phyloP scores from a whole-genome alignment of 1,284 basidiomycete species.

The Heterobasidion annosum region DNA sequence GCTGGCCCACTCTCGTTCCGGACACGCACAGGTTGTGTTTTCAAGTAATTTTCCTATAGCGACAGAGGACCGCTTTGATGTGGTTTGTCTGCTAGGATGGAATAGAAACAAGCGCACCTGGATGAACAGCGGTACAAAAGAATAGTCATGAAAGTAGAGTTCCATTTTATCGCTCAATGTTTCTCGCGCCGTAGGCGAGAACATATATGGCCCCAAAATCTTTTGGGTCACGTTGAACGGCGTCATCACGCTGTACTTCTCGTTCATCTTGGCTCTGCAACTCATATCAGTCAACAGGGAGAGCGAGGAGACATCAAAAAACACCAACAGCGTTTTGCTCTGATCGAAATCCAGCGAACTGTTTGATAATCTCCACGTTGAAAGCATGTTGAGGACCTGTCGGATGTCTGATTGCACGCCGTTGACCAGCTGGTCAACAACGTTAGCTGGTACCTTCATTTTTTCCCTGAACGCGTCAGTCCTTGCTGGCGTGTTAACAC shows the following conservation, averaged over 20 bases:
- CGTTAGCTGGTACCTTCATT: constrained; percentile 84
- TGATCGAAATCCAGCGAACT: constrained; percentile 84
- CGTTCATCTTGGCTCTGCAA: constrained; percentile 75
- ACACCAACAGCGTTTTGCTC: constrained; percentile 74
- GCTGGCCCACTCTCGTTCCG: constrained; percentile 55
- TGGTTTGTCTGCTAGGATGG: neutral
- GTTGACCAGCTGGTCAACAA: constrained; percentile 85
- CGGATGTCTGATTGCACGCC: constrained; percentile 94
- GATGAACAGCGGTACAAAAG: constrained; percentile 91
- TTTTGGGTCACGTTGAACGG: constrained; percentile 86
- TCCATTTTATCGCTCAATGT: constrained; percentile 91
- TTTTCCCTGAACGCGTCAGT: constrained; percentile 59
- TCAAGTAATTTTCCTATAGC: constrained; percentile 83
- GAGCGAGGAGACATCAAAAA: neutral
- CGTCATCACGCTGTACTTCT: constrained; percentile 87
- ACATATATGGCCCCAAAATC: constrained; percentile 85
- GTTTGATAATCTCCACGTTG: constrained; percentile 85
- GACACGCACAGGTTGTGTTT: constrained; percentile 63
- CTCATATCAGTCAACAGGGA: constrained; percentile 3
- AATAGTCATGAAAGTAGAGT: constrained; percentile 93
- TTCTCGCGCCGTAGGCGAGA: constrained; percentile 74
- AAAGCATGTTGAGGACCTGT: constrained; percentile 96
- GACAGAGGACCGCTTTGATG: neutral
- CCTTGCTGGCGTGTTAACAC: neutral
- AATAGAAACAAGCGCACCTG: constrained; percentile 42